phyloP scores from a whole-genome alignment of 768 basidiomycete species.

The Cyathus striatus region DNA sequence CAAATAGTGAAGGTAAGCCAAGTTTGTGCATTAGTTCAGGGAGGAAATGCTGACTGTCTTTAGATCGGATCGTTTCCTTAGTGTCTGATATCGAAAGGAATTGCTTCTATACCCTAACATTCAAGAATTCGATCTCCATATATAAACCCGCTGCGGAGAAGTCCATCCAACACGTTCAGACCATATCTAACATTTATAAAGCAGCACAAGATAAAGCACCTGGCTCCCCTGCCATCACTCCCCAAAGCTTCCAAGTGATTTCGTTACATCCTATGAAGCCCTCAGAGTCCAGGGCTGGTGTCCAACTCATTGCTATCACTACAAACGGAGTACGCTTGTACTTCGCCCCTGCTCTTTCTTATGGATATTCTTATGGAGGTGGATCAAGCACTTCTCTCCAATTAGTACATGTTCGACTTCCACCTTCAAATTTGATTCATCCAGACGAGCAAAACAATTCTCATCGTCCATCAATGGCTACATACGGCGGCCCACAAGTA shows the following conservation, averaged over 20 bases:
- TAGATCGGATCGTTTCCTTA: constrained; percentile 70
- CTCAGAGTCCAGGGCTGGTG: constrained; percentile 59
- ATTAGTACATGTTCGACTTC: constrained; percentile 74
- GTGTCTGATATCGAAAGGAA: constrained; percentile 64
- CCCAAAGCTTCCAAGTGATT: constrained; percentile 65
- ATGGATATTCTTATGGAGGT: constrained; percentile 45
- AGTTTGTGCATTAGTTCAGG: constrained; percentile 2
- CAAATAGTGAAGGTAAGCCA: constrained; percentile 58
- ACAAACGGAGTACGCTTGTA: constrained; percentile 81
- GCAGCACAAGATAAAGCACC: constrained; percentile 78
- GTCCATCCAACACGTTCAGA: constrained; percentile 66
- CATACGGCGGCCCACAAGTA: constrained; percentile 45
- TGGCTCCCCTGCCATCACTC: constrained; percentile 66
- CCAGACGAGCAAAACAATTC: constrained; percentile 62
- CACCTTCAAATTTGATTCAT: constrained; percentile 70
- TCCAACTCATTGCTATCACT: constrained; percentile 80
- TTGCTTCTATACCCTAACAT: constrained; percentile 74
- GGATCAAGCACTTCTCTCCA: constrained; percentile 38
- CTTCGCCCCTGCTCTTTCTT: constrained; percentile 56
- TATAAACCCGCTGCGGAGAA: constrained; percentile 64
- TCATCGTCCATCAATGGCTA: constrained; percentile 37
- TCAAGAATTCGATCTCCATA: constrained; percentile 58
- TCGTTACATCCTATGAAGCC: constrained; percentile 65
- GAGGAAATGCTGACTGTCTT: constrained; percentile 7
- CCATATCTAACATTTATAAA: constrained; percentile 70